These are phyloP conservation scores for Saccharomycopsis lassenensis DNA, from an alignment of 805 yeast species.

Conservation along the genomic window DNA sequence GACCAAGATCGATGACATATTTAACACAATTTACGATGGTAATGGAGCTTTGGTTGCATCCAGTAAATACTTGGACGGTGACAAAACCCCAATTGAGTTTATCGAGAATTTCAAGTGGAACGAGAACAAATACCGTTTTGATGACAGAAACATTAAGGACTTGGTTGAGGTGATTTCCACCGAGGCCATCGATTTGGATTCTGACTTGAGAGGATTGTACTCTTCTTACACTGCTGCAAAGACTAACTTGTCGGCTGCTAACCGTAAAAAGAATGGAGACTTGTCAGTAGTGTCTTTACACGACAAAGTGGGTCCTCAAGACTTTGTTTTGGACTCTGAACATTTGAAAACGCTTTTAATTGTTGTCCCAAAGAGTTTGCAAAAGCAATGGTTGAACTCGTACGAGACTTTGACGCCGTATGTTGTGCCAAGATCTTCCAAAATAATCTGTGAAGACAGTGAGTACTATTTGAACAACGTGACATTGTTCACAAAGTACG, in stretches of 20 bases:
- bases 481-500: conserved; percentile 75
- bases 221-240: conserved; percentile 72
- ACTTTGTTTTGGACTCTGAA: conserved; percentile 79
- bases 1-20: conserved; percentile 65
- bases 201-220: conserved; percentile 71
- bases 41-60: conserved; percentile 33
- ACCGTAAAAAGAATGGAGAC: conserved; percentile 89
- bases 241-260: conserved; percentile 75
- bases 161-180: conserved; percentile 57
- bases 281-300: conserved; percentile 84
- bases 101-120: conserved; percentile 81
- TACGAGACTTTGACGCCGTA: conserved; percentile 72
- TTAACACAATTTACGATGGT: conserved; percentile 37
- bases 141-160: conserved; percentile 61
- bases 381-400: conserved; percentile 46
- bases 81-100: conserved; percentile 47
- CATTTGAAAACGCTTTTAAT: conserved; percentile 76
- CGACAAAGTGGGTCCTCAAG: conserved; percentile 71
- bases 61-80: conserved; percentile 39
- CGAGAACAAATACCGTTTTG: conserved; percentile 72
- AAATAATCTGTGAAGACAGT: conserved; percentile 53
- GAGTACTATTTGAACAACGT: conserved; percentile 69
- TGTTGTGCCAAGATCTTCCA: conserved; percentile 89
- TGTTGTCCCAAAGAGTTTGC: conserved; percentile 69
- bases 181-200: conserved; percentile 76